Percentiles rank a stretch among this genome's conserved stretches.
These are phyloP conservation scores for Tulasnella sp. DNA, from an alignment of 768 basidiomycete species.

Conservation along the genomic window DNA sequence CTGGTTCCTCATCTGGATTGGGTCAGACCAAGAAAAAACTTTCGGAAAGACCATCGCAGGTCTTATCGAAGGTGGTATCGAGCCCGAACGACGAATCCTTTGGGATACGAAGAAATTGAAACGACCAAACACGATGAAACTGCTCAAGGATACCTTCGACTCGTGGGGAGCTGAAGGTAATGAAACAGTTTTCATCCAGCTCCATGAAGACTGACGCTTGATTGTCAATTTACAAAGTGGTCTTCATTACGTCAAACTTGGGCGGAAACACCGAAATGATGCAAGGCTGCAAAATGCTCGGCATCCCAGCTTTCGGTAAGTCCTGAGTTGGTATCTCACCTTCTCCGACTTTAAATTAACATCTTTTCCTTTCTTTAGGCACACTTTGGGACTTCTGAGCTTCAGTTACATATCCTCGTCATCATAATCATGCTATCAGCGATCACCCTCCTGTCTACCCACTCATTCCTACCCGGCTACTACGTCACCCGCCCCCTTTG, in stretches of 20 bases:
- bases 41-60: slow-evolving; percentile 71
- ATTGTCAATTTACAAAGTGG: slow-evolving; percentile 32
- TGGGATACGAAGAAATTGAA: slow-evolving; percentile 67
- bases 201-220: background rate
- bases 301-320: slow-evolving; percentile 40
- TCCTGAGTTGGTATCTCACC: slow-evolving; percentile 22
- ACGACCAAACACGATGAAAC: slow-evolving; percentile 66
- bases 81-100: slow-evolving; percentile 58
- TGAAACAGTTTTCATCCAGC: background rate
- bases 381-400: slow-evolving; percentile 59
- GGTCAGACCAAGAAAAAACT: slow-evolving; percentile 73
- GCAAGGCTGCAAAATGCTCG: slow-evolving; percentile 60
- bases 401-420: background rate
- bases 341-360: background rate
- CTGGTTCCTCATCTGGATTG: slow-evolving; percentile 42
- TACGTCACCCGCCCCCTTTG: background rate
- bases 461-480: background rate
- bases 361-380: slow-evolving; percentile 36
- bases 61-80: slow-evolving; percentile 58
- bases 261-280: slow-evolving; percentile 69
- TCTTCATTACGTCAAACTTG: slow-evolving; percentile 79
- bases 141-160: slow-evolving; percentile 55
- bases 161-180: slow-evolving; percentile 62
- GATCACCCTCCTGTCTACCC: slow-evolving; percentile 4
- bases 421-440: background rate